phyloP scores from a whole-genome alignment of 192 early-diverging fungal genomes.

The Phycomyces nitens region DNA sequence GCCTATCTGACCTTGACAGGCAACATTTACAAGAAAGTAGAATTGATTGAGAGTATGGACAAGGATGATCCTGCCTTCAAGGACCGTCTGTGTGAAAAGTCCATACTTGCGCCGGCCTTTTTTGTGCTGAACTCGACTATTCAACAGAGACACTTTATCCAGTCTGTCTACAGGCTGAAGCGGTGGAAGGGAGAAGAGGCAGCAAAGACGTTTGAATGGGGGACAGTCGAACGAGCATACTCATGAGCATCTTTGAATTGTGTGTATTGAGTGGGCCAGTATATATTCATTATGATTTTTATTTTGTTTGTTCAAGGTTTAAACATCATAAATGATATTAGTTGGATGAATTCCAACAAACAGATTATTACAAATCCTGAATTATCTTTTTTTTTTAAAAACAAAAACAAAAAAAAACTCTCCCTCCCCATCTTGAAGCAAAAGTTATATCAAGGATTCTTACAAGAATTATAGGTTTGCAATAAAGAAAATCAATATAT shows the following conservation, averaged over 20 bases:
- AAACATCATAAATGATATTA: no score
- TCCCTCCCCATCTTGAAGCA: no score
- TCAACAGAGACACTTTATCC: constrained; percentile 1
- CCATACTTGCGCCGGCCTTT: not conserved
- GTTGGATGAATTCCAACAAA: no score
- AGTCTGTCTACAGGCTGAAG: constrained; percentile 1
- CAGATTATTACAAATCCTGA: no score
- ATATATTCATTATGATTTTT: no score
- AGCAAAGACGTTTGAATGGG: constrained; percentile 5
- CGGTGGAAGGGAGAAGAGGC: constrained; percentile 8
- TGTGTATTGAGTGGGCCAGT: no score
- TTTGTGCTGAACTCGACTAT: not conserved
- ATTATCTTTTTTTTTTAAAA: no score
- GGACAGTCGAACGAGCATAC: not conserved
- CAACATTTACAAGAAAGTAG: not conserved
- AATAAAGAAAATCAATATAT: no score
- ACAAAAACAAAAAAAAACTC: no score
- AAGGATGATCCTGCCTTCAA: not conserved
- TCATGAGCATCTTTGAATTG: not conserved
- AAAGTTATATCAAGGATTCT: no score
- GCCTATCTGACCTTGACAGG: not conserved
- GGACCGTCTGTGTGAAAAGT: not conserved
- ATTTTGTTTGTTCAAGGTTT: no score
- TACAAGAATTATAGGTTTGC: no score
- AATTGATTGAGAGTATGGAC: not conserved